These are phyloP conservation scores for Caloboletus firmus DNA, from an alignment of 1,284 basidiomycete genomes.

Conservation along the genomic window DNA sequence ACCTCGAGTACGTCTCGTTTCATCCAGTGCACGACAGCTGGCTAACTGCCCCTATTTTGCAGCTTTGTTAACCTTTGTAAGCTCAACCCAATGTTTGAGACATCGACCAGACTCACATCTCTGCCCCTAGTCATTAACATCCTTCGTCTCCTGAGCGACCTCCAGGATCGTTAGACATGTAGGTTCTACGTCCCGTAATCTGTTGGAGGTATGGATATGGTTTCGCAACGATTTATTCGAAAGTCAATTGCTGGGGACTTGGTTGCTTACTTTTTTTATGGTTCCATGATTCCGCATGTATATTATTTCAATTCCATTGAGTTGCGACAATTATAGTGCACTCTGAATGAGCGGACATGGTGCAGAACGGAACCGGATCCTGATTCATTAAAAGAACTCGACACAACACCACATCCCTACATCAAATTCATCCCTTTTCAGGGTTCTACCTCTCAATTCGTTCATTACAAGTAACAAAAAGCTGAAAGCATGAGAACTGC, in stretches of 20 bases:
- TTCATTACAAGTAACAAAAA: not conserved
- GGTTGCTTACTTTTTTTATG: conserved; percentile 12
- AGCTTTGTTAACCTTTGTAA: conserved; percentile 77
- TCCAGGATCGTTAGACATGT: conserved; percentile 40
- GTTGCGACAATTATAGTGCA: conserved; percentile 7
- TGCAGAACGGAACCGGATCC: too few species aligned
- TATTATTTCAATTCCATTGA: conserved; percentile 17
- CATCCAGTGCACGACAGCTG: not conserved
- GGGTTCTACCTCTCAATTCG: not conserved
- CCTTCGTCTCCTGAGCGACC: conserved; percentile 66
- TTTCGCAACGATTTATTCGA: not conserved
- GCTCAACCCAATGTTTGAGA: conserved; percentile 25
- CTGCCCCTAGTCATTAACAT: conserved; percentile 65
- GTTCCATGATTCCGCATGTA: conserved; percentile 18
- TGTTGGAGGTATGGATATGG: not conserved
- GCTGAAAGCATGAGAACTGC: not conserved
- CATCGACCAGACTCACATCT: not conserved
- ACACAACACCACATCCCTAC: not conserved
- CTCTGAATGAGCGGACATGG: not conserved
- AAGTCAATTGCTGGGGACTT: not conserved
- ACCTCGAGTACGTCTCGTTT: conserved; percentile 67
- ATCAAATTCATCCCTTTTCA: not conserved
- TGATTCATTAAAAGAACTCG: not conserved
- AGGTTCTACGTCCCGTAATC: not conserved
- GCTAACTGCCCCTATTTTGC: conserved; percentile 6